Conservation (phyloP, 148 eudicot species). For the Arbutus unedo region DNA sequence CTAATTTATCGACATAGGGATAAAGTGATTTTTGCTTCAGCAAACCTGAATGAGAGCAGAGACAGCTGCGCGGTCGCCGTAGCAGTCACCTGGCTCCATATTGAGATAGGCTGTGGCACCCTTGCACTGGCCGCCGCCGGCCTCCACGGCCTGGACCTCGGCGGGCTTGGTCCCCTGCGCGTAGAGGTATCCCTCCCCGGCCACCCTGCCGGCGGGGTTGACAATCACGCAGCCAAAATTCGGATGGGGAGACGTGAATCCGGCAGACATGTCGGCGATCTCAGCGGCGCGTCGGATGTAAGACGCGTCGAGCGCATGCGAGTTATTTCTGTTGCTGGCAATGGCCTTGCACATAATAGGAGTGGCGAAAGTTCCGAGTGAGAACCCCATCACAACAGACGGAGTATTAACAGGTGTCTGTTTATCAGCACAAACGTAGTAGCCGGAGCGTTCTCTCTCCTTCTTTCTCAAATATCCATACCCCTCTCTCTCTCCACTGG, state of each 20-base stretch:
- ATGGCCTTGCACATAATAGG: slow-evolving; percentile 28
- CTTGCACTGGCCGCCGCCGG: slow-evolving; percentile 49
- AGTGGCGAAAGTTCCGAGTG: slow-evolving; percentile 20
- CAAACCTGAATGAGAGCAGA: slow-evolving; percentile 66
- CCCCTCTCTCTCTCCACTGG: too few relatives aligned
- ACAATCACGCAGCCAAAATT: slow-evolving; percentile 91
- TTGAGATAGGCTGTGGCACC: slow-evolving; percentile 88
- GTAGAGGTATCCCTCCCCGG: slow-evolving; percentile 77
- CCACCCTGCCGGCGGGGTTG: slow-evolving; percentile 34
- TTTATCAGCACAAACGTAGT: too few relatives aligned
- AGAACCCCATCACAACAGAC: slow-evolving; percentile 26
- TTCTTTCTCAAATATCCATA: too few relatives aligned
- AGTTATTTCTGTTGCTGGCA: slow-evolving; percentile 14
- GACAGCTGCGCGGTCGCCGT: slow-evolving; percentile 63
- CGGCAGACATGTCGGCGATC: slow-evolving; percentile 84
- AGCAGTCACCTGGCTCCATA: slow-evolving; percentile 91
- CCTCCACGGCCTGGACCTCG: slow-evolving; percentile 79
- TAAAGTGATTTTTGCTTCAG: background rate
- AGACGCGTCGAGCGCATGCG: slow-evolving; percentile 58
- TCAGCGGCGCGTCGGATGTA: slow-evolving; percentile 72
- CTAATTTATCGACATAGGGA: background rate
- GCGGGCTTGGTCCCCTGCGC: slow-evolving; percentile 91
- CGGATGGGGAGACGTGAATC: slow-evolving; percentile 86
- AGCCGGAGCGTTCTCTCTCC: too few relatives aligned
- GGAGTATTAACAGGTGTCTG: background rate